A percentile compares a stretch with the other conserved stretches of the same genome.
Evolutionary conservation across 345 rosid genomes (phyloP).

Genomic region (Pugionium cornutum): DNA sequence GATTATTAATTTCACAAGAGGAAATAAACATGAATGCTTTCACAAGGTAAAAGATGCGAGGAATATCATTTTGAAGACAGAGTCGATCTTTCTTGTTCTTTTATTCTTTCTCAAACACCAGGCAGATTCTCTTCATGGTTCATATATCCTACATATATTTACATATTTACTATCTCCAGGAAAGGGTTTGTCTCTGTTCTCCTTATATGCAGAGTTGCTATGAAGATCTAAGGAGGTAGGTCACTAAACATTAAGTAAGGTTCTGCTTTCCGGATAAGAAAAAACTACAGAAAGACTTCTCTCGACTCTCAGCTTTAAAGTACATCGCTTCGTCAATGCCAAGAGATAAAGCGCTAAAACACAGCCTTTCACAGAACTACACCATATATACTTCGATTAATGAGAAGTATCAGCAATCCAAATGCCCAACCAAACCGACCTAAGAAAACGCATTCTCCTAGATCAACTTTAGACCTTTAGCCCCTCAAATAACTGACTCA

Average conservation of each 20-base stretch:
- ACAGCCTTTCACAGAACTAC: conserved; percentile 5
- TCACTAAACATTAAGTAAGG: background rate
- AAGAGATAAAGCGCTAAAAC: background rate
- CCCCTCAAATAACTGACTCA: conserved; percentile 10
- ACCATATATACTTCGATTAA: background rate
- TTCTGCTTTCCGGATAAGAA: conserved; percentile 8
- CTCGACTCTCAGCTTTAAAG: background rate
- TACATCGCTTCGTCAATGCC: conserved; percentile 5
- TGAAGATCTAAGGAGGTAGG: conserved; percentile 17
- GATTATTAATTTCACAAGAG: background rate
- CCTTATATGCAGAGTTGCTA: conserved; percentile 8
- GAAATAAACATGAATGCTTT: conserved; percentile 2
- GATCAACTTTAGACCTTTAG: background rate
- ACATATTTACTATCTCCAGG: background rate
- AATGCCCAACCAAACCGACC: background rate
- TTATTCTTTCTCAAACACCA: conserved; percentile 6
- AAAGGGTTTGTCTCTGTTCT: conserved; percentile 8
- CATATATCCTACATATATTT: background rate
- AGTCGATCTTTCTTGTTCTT: conserved; percentile 4
- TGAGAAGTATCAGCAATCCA: no score
- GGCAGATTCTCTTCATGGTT: background rate
- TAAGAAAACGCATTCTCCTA: no score
- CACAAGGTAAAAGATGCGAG: background rate
- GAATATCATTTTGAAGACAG: background rate
- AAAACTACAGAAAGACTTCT: background rate